Base-by-base conservation (phyloP, 192 early-diverging fungal species). In the Rhizophagus prolifer region DNA sequence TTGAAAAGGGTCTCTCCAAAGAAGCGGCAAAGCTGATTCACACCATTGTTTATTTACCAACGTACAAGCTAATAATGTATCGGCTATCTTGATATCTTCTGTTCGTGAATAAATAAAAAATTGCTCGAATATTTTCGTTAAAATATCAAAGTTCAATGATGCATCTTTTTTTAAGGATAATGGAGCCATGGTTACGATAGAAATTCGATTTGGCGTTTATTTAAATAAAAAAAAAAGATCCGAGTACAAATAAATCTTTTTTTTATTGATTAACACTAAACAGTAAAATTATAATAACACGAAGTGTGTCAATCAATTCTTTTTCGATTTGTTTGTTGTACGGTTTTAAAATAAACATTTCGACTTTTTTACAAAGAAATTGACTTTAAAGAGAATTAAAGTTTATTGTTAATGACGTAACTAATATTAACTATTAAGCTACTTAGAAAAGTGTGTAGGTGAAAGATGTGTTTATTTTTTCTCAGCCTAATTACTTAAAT, bases 21-120 rank as follows among this genome's bases (percentile, higher is more conserved):
- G 30, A 21, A 64, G 25, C 2, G 62, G 62, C 28, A 64, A 64
- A n/a, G 62, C 62, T 30, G 12, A 21, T 25, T 64, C 23, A 64
- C 62, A 64, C 62, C 62, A 64, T 25, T 25, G 30, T 28, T 64
- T 64, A 25, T 64, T 64, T 64, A 64, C 62, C 9, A 64, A 25
- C 30, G 30, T 25, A 64, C 62, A 64, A 54, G 14, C 2, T 6
- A 54, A 54, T 54, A 54, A 54, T 19, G 47, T 54, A 3, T 54
- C 13, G 16, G 47, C 47, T 19, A 54, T 54, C 16, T 54, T 54
- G 0, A 54, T 54, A 54, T 54, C 47, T 54, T 54, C 47, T 5
- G 47, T 54, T 4, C 16, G 47, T 54, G 47, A 54, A 54, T 19
- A 54, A 54, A 54, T 54, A 19, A 54, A 54, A 54, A 54, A 54